Base-by-base conservation (phyloP, 331 rosid genomes). In the Quercus tomentella region DNA sequence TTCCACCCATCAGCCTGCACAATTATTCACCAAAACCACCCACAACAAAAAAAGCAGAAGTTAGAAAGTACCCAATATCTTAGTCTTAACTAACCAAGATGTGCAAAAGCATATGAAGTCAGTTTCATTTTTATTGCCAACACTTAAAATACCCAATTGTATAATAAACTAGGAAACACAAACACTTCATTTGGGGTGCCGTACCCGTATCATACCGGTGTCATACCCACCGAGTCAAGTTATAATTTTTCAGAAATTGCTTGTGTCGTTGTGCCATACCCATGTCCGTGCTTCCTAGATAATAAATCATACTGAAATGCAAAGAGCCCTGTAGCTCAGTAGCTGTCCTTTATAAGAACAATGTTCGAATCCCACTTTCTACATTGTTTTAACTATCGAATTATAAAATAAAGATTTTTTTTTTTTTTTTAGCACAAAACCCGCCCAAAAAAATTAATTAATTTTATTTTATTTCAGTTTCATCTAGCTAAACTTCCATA, bases 1-100 rank as follows among this genome's bases (percentile, higher is more conserved):
- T 88, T 88, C 99, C 99, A 96, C 33, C 99, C 99, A 78, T 93
- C 98, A 85, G 97, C 98, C 99, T 96, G 84, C 73, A 87, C 41
- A 78, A 17, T 70, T 10, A 45, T 58, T 18, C 49, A 68, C 60
- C 77, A 75, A 31, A 37, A 76, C 49, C 49, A 56, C 56, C 54
- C 41, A 82, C 9, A 41, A 5, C 33, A 2, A 37, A 37, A 37
- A 37, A 8, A 35, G 70, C 22, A 54, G 18, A 73, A 74, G 66
- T 63, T 5, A 77, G 35, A 76, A 85, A 71, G 18, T n/a, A 69
- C 3, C 56, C 23, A 9, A 62, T 51, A 72, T 15, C 23, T 33
- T 4, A 21, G 11, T 67, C 61, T 10, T 66, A 45, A 41, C 31
- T 43, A 45, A 45, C 10, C 72, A 31, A 66, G 33, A 31, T 22